A percentile compares a stretch with the other conserved stretches of the same genome.
These are phyloP conservation scores for Syzygium jambos DNA, from an alignment of 345 rosid species.

Conservation along the genomic window DNA sequence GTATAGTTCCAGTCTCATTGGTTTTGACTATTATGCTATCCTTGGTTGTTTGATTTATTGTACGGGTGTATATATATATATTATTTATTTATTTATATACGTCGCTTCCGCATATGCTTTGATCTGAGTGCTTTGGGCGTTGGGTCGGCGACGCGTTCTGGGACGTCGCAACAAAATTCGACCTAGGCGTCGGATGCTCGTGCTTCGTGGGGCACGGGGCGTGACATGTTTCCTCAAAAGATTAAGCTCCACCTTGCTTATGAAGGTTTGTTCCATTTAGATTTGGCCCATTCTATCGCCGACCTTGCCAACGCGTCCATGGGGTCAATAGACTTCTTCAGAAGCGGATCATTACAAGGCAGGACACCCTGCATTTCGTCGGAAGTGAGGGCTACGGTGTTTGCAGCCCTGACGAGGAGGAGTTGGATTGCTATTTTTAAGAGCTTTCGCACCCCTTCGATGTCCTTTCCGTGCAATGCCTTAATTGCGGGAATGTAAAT, in stretches of 20 bases:
- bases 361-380: constrained; percentile 25
- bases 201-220: no score
- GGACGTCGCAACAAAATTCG: no score
- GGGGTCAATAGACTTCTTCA: constrained; percentile 35
- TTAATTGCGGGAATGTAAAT: constrained; percentile 30
- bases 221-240: background rate
- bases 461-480: constrained; percentile 30
- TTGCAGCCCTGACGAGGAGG: constrained; percentile 39
- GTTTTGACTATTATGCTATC: no score
- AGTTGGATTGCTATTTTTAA: constrained; percentile 39
- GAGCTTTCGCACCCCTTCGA: constrained; percentile 38
- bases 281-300: constrained; percentile 24
- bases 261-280: background rate
- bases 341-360: constrained; percentile 41
- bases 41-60: no score
- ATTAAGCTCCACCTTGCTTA: background rate
- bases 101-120: no score
- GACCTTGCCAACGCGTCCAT: constrained; percentile 35
- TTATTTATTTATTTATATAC: no score
- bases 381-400: constrained; percentile 27
- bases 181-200: no score
- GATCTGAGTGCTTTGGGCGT: no score
- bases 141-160: no score
- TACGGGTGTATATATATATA: no score
- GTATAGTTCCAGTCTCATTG: no score